Conservation (phyloP, 305 asterid genomes). For the Euphrasia arctica region DNA sequence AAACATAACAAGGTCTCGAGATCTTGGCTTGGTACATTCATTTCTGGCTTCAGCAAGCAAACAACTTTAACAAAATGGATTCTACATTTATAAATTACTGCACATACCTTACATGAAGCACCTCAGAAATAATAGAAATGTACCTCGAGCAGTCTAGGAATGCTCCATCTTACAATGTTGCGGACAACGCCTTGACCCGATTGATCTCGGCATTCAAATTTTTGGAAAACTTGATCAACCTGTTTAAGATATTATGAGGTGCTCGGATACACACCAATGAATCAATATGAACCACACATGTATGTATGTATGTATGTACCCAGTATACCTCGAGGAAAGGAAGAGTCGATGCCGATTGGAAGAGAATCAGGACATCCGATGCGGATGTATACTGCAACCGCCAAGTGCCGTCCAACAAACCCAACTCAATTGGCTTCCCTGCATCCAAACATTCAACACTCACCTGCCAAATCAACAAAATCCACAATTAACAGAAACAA, state of each 20-base stretch:
- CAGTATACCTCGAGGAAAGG: conserved; percentile 64
- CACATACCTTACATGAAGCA: neutral
- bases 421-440: conserved; percentile 55
- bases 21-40: neutral
- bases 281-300: neutral
- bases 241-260: conserved; percentile 9
- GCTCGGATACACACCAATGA: neutral
- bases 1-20: neutral
- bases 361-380: conserved; percentile 69
- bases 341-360: conserved; percentile 70
- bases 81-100: neutral
- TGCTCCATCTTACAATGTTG: conserved; percentile 80
- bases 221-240: conserved; percentile 82
- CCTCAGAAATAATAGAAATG: neutral
- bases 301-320: neutral
- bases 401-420: conserved; percentile 81
- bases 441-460: conserved; percentile 62
- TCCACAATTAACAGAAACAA: conserved; percentile 4
- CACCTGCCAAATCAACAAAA: conserved; percentile 39
- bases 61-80: neutral
- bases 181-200: conserved; percentile 55
- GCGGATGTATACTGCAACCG: conserved; percentile 94
- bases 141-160: conserved; percentile 74
- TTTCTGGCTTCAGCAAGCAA: neutral
- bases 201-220: conserved; percentile 62